Evolutionary conservation across 208 protist genomes (phyloP), one percentile per base, ranked within the genome.

Genomic region (Leptomonas seymouri): DNA sequence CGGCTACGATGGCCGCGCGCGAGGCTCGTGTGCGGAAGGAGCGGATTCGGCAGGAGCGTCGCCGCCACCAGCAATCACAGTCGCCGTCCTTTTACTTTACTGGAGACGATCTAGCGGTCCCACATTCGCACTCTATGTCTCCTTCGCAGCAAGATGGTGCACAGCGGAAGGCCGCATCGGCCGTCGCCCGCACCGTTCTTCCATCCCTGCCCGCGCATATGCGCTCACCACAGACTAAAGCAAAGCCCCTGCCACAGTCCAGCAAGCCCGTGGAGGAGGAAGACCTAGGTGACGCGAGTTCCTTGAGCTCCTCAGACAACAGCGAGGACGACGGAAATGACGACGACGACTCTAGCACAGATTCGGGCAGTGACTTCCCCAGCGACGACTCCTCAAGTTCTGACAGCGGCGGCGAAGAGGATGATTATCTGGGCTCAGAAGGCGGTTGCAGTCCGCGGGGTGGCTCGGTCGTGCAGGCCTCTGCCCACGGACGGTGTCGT

Each of bases 71-170:
- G 39, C 0, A 34, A 16, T 23, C 60, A 16, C 15, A 46, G 18
- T 74, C 68, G 9, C 68, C 68, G 18, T 74, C 68, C 14, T 74
- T 74, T 31, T 74, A 63, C 60, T 74, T 74, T 23, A 46, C 44
- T 0, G 34, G 46, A 11, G 53, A 23, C 3, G 68, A 74, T n/a
- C 59, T 74, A 9, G 59, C 51, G 12, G 50, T 4, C 30, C 51
- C 67, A 18, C 41, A 36, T 9, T 20, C 21, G 23, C 36, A 48
- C 34, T 9, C 9, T 39, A 3, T 9, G 7, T 39, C 34, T 9
- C 34, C 34, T 3, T 39, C 34, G 34, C 34, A 39, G 34, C 34
- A 3, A 9, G 9, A 39, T 39, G 34, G 34, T 12, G 34, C 34
- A 39, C 7, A 3, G 34, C 9, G 7, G 34, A 39, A 9, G 34